Base-by-base conservation (phyloP, 2,329 filamentous ascomycete genomes). In the Fusarium chaquense region DNA sequence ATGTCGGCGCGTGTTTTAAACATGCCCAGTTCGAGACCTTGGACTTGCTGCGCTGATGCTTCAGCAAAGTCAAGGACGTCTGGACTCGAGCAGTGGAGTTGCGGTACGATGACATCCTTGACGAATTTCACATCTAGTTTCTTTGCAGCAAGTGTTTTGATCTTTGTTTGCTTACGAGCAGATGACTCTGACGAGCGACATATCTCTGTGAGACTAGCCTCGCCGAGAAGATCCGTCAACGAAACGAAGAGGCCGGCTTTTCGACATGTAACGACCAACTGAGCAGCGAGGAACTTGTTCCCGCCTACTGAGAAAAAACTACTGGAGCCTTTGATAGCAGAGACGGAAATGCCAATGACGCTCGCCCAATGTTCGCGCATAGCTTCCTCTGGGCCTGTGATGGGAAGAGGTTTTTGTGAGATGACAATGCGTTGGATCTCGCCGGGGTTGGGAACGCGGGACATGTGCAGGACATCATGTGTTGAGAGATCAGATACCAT, bases 321-420 rank as follows among this genome's bases (percentile, higher is more conserved):
- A 41, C 84, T 82, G 0, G 78, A 76, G 0, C 81, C 76, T 2
- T 77, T 79, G 32, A 87, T 84, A 4, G 76, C 76, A 1, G 73
- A 71, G n/a, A 80, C 77, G 2, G 81, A 76, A 1, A 83, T 65
- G 0, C 75, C 75, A 0, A 87, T 76, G 0, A 84, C 80, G 1
- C 75, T 70, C 0, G 84, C 81, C 84, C 85, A 87, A 59, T 86
- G 78, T 4, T 75, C 71, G 11, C 84, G 78, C 81, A 87, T 83
- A 9, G 75, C 75, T 64, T 84, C 81, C 70, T 86, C 85, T 1
- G 80, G 78, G 6, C 81, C 76, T 0, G 84, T 86, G 33, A 86
- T 58, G 0, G 84, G 84, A 2, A 86, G 76, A 0, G 84, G 83
- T 52, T 84, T 85, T 74, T 79, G 73, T 0, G 63, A 54, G 2